phyloP scores from a whole-genome alignment of 2,329 filamentous ascomycete species.

The Leptographium procerum region DNA sequence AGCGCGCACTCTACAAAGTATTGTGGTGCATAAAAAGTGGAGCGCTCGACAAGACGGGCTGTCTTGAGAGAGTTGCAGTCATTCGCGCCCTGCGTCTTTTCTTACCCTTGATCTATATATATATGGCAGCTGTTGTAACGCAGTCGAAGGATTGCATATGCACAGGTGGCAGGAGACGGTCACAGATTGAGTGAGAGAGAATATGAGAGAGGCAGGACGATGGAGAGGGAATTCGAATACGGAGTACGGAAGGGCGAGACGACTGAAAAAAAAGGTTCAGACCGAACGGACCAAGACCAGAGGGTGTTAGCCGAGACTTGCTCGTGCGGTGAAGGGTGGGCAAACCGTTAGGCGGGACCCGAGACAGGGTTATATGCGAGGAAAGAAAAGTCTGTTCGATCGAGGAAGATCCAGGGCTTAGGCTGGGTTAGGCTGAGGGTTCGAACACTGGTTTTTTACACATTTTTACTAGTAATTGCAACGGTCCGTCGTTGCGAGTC shows the following conservation, averaged over 20 bases:
- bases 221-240: neutral
- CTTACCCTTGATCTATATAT: neutral
- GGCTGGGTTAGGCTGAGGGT: neutral
- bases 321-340: neutral
- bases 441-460: neutral
- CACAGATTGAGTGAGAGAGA: too few species aligned
- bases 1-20: neutral
- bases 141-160: neutral
- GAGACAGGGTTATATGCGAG: neutral
- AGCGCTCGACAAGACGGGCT: neutral
- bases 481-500: neutral
- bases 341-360: neutral
- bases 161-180: neutral
- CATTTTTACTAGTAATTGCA: neutral
- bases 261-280: neutral
- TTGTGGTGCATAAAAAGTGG: neutral
- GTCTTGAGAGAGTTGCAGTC: neutral
- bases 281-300: neutral
- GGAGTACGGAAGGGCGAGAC: neutral
- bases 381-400: neutral
- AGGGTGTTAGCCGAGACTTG: neutral
- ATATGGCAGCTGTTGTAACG: neutral
- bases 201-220: neutral
- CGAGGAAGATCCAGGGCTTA: constrained; percentile 3
- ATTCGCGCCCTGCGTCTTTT: neutral